These are phyloP conservation scores for Camptophora hylomeconis DNA, from an alignment of 2,329 filamentous ascomycete genomes.

Conservation along the genomic window DNA sequence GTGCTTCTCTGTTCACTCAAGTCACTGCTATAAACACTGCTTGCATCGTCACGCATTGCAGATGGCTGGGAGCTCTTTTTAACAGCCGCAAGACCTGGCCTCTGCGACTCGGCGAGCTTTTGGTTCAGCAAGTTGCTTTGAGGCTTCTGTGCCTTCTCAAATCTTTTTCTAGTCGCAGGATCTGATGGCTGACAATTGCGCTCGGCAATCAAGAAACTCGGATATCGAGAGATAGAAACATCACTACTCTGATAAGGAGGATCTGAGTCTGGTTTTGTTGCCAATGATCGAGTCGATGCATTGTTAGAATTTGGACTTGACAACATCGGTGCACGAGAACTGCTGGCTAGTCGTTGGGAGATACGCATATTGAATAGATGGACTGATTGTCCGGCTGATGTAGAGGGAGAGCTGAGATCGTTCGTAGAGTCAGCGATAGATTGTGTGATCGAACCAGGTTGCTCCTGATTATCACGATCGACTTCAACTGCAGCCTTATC, in stretches of 20 bases:
- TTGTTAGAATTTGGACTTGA: constrained; percentile 5
- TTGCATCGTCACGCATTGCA: constrained; percentile 8
- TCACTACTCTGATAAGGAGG: not conserved
- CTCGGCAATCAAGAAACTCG: constrained; percentile 6
- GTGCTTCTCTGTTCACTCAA: constrained; percentile 1
- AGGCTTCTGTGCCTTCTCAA: too few species aligned
- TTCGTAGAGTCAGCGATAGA: too few species aligned
- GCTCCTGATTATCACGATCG: too few species aligned
- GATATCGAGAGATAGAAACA: not conserved
- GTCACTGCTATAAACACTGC: constrained; percentile 14
- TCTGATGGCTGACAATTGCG: constrained; percentile 14
- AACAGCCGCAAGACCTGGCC: constrained; percentile 1
- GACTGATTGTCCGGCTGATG: constrained; percentile 12
- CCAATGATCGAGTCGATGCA: constrained; percentile 2
- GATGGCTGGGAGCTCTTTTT: not conserved
- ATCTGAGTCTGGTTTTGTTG: too few species aligned
- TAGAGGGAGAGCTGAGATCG: too few species aligned
- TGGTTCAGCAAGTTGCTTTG: constrained; percentile 1
- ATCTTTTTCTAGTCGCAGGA: constrained; percentile 12
- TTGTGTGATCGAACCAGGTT: too few species aligned
- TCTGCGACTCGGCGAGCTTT: constrained; percentile 4
- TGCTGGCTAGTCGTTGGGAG: constrained; percentile 17
- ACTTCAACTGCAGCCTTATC: too few species aligned
- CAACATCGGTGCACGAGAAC: constrained; percentile 5
- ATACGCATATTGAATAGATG: constrained; percentile 19